Conservation (phyloP, 1,284 basidiomycete species). For the Ceratobasidium sp. region DNA sequence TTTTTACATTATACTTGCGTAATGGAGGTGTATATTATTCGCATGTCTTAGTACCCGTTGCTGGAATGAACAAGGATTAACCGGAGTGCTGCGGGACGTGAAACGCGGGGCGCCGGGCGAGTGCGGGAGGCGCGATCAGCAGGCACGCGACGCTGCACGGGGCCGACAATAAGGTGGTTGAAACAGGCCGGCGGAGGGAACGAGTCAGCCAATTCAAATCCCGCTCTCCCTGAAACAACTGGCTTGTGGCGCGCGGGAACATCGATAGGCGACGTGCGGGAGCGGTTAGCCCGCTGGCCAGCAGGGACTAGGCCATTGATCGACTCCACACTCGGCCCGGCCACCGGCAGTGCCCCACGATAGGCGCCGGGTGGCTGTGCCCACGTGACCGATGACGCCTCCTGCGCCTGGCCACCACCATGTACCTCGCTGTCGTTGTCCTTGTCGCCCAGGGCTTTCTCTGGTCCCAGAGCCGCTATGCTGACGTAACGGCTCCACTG, state of each 20-base stretch:
- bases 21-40: conserved; percentile 41
- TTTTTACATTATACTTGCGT: conserved; percentile 32
- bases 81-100: conserved; percentile 34
- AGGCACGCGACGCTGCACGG: conserved; percentile 20
- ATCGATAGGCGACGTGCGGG: conserved; percentile 31
- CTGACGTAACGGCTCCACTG: conserved; percentile 26
- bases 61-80: conserved; percentile 44
- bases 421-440: conserved; percentile 12
- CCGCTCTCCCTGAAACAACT: conserved; percentile 24
- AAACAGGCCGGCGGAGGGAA: conserved; percentile 21
- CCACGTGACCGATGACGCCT: conserved; percentile 34
- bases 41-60: conserved; percentile 17
- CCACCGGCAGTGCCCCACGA: conserved; percentile 12
- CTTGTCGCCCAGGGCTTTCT: conserved; percentile 45
- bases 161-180: conserved; percentile 29
- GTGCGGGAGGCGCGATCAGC: conserved; percentile 36
- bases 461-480: conserved; percentile 47
- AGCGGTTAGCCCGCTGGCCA: neutral
- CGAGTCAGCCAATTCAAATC: conserved; percentile 35
- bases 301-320: neutral
- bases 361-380: conserved; percentile 38
- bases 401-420: conserved; percentile 19
- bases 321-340: conserved; percentile 10
- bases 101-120: conserved; percentile 27
- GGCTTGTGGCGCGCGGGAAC: conserved; percentile 38